A percentile compares a stretch with the other conserved stretches of the same genome.
phyloP scores from a whole-genome alignment of 2,329 filamentous ascomycete genomes.

The Neocatenulostroma microsporum region DNA sequence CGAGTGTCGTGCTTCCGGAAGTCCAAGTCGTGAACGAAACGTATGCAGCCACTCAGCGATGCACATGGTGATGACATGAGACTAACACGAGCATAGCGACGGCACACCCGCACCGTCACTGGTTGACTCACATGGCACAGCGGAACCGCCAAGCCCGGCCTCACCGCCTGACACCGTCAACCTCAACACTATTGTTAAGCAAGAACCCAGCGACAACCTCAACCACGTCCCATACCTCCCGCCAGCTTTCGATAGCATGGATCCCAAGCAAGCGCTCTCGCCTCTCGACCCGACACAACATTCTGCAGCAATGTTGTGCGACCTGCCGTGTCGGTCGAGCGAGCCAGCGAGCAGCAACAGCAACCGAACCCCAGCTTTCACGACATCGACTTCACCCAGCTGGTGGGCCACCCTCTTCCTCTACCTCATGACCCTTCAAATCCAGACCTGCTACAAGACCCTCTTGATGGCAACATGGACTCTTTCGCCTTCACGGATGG shows the following conservation, averaged over 20 bases:
- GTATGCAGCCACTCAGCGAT: too few species aligned
- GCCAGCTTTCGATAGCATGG: slow-evolving; percentile 24
- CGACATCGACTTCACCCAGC: slow-evolving; percentile 11
- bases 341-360: slow-evolving; percentile 21
- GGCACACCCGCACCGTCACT: slow-evolving; percentile 25
- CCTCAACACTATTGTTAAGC: slow-evolving; percentile 26
- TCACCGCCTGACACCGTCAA: slow-evolving; percentile 19
- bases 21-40: slow-evolving; percentile 23
- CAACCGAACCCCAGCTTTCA: slow-evolving; percentile 10
- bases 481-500: slow-evolving; percentile 30
- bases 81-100: slow-evolving; percentile 10
- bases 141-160: slow-evolving; percentile 19
- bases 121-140: slow-evolving; percentile 21
- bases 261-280: slow-evolving; percentile 38
- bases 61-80: slow-evolving; percentile 4
- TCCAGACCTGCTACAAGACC: slow-evolving; percentile 28
- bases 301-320: slow-evolving; percentile 99
- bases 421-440: slow-evolving; percentile 24
- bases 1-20: slow-evolving; percentile 26
- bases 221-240: slow-evolving; percentile 15
- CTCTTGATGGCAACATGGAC: slow-evolving; percentile 28
- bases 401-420: slow-evolving; percentile 26
- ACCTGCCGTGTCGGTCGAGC: slow-evolving; percentile 98
- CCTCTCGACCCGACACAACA: slow-evolving; percentile 97
- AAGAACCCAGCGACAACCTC: slow-evolving; percentile 23